Percentiles rank a stretch among this genome's conserved stretches.
These are phyloP conservation scores for Penicillium palitans DNA, from an alignment of 2,329 filamentous ascomycete genomes.

Conservation along the genomic window DNA sequence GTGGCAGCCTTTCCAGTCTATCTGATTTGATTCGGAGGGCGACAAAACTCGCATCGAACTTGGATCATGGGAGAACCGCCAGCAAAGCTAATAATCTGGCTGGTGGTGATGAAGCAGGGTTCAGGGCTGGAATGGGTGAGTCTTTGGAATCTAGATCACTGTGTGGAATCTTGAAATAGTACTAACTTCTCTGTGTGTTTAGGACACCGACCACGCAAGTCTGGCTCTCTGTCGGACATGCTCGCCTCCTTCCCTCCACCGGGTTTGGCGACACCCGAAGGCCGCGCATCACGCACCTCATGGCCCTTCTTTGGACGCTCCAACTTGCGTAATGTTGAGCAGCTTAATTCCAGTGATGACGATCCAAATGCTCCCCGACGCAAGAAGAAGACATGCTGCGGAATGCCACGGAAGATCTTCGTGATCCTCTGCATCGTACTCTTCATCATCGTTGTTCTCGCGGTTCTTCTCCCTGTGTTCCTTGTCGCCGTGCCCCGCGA, in stretches of 20 bases:
- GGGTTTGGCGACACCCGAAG: conserved; percentile 51
- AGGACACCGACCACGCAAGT: conserved; percentile 39
- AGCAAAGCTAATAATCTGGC: conserved; percentile 55
- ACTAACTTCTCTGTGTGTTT: conserved; percentile 6
- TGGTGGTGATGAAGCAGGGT: conserved; percentile 36
- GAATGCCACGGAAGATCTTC: conserved; percentile 78
- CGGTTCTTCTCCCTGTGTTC: conserved; percentile 74
- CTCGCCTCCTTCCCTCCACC: conserved; percentile 66
- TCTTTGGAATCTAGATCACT: neutral
- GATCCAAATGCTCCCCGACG: conserved; percentile 44
- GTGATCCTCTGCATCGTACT: conserved; percentile 65
- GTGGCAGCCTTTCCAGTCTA: conserved; percentile 87
- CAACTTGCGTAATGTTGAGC: conserved; percentile 34
- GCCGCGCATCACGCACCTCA: conserved; percentile 32
- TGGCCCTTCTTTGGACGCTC: conserved; percentile 45
- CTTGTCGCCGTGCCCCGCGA: conserved; percentile 60
- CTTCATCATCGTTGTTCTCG: conserved; percentile 72
- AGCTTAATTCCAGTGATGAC: conserved; percentile 24
- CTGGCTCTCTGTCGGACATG: conserved; percentile 63
- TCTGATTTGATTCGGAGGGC: conserved; percentile 88
- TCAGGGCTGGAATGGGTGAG: conserved; percentile 31
- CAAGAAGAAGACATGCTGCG: conserved; percentile 64
- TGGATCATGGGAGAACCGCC: conserved; percentile 75
- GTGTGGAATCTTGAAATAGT: neutral
- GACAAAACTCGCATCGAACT: conserved; percentile 79